Evolutionary conservation across 768 basidiomycete species (phyloP), one percentile per base, ranked within the genome.

Genomic region (Naganishia friedmannii): DNA sequence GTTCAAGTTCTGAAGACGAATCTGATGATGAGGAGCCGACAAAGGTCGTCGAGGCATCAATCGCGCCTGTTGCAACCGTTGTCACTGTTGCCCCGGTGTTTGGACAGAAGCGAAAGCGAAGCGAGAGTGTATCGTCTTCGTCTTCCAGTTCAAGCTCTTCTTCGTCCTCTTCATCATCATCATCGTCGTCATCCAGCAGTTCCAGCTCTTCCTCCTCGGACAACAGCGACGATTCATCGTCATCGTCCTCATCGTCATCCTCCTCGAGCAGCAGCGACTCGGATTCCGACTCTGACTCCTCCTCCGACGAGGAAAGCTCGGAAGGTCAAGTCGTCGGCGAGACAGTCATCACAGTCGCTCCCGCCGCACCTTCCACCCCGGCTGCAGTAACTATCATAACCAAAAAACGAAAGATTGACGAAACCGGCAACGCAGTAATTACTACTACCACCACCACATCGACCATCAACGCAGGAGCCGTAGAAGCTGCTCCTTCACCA

Each of bases 391-490:
- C 28, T 26, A 39, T 42, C 45, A 67, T 66, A n/a, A 76, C 73
- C 65, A 79, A 77, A 66, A 81, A 83, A 68, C 71, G 74, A 53
- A 77, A 81, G 69, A 54, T 75, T 19, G 72, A 71, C 45, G 67
- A 66, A 19, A 71, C 71, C 29, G 29, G 74, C n/a, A 46, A 65
- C 28, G 65, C 75, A 5, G 67, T 73, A 29, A 75, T 71, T 53
- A 73, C 71, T 12, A 75, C 79, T 68, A 82, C 81, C 12, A 75
- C 72, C 29, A 67, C 70, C 23, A 73, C 73, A 34, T 73, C 68
- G 32, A 54, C 56, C 53, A 74, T 72, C 67, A 65, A 68, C 9
- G 55, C 74, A 19, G 53, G n/a, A 15, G 57, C 70, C 21, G 74
- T 74, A 51, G 68, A 53, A 48, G 70, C 70, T 15, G 74, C 71